These are phyloP conservation scores for Kodamaea kaohsiungensis DNA, from an alignment of 805 yeast species.

Conservation along the genomic window DNA sequence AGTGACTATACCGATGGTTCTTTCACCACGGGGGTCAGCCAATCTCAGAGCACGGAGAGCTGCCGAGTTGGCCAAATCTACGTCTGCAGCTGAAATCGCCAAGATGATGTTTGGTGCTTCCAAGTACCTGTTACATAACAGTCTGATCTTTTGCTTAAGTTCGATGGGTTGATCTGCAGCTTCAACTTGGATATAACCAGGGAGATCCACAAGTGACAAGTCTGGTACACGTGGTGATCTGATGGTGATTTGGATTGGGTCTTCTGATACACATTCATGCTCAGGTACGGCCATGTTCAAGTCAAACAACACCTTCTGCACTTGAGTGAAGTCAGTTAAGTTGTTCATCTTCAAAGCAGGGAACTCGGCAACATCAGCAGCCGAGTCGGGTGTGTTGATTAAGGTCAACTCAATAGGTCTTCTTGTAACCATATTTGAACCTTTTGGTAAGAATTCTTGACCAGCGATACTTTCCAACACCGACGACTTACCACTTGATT, in stretches of 20 bases:
- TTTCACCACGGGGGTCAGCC: constrained; percentile 91
- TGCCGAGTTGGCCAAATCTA: constrained; percentile 93
- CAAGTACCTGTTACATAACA: constrained; percentile 79
- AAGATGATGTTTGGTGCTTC: constrained; percentile 91
- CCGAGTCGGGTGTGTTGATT: constrained; percentile 77
- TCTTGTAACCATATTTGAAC: constrained; percentile 96
- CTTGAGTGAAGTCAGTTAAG: constrained; percentile 84
- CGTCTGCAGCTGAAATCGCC: constrained; percentile 97
- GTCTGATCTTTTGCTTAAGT: constrained; percentile 74
- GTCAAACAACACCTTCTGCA: constrained; percentile 83
- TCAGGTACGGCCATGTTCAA: constrained; percentile 90
- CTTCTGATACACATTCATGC: constrained; percentile 82
- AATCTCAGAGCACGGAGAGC: constrained; percentile 87
- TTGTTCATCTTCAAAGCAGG: constrained; percentile 84
- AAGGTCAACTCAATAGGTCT: constrained; percentile 95
- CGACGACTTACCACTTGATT: constrained; percentile 95
- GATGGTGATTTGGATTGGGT: constrained; percentile 90
- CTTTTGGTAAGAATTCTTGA: constrained; percentile 96
- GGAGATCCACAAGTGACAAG: constrained; percentile 89
- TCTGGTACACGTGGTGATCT: constrained; percentile 89
- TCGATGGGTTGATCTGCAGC: constrained; percentile 94
- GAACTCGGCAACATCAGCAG: constrained; percentile 88
- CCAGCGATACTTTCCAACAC: constrained; percentile 96
- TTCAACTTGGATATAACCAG: constrained; percentile 96
- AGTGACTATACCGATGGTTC: constrained; percentile 96